Evolutionary conservation across 805 yeast species (phyloP), one percentile per base, ranked within the genome.

Genomic region (Torulaspora maleeae): DNA sequence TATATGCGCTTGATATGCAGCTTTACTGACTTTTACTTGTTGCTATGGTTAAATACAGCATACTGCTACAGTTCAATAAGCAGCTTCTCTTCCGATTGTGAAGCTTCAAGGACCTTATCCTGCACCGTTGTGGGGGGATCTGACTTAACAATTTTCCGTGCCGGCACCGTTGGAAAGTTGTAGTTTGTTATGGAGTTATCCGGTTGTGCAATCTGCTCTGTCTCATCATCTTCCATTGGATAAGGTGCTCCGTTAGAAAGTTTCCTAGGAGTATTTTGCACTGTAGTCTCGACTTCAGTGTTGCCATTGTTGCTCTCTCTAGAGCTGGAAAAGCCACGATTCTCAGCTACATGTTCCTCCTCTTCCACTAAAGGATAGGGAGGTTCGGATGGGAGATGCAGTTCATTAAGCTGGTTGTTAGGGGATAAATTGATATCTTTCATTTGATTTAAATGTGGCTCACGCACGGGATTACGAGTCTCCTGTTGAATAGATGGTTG

Each of bases 91-190:
- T 54, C 51, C 12, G 43, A 12, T 32, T 48, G 50, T 5, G 47
- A 20, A 17, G 43, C 27, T 19, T 33, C 45, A 11, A 42, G 39
- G 4, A 38, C 32, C 12, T 45, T 42, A 17, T 48, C 49, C 7
- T 44, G 42, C 25, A 44, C 43, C 7, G 35, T 27, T n/a, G 44
- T 39, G 13, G 41, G 37, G 9, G 36, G 28, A 30, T 20, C 13
- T 22, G 40, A 27, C 34, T 48, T 42, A 8, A 25, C 39, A 10
- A 52, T 57, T 37, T 60, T 68, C 15, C 54, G 57, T 10, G 60
- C 48, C 2, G 75, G 75, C 3, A 71, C 74, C 19, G 69, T 63
- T 25, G 75, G 75, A 49, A 71, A 71, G 41, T 68, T 58, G 47
- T 63, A 62, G 38, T 64, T 64, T 1, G 73, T 70, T 16, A 49